phyloP scores from a whole-genome alignment of 2,329 filamentous ascomycete species.

The Fusarium nygamai region DNA sequence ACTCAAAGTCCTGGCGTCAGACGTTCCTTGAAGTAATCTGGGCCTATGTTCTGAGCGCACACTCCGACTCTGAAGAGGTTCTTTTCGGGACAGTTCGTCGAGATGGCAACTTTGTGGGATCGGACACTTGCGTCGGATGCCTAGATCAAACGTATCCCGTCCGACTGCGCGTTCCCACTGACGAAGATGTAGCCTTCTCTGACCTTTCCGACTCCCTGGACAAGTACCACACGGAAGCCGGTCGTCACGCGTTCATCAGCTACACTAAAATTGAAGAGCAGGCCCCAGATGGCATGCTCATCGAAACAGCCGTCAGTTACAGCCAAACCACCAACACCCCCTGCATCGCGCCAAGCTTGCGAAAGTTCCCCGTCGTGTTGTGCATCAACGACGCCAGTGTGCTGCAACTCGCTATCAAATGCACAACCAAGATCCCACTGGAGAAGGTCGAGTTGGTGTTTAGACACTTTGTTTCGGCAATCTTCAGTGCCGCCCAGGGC shows the following conservation, averaged over 20 bases:
- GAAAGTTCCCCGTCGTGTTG: constrained; percentile 1
- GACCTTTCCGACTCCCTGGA: not conserved
- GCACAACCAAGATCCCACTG: constrained; percentile 2
- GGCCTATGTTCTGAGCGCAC: not conserved
- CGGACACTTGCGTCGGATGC: constrained; percentile 2
- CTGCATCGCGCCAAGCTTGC: not conserved
- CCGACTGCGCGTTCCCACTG: not conserved
- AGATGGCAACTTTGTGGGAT: constrained; percentile 2
- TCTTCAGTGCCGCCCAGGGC: not conserved
- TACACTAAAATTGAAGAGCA: not conserved
- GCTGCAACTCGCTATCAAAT: not conserved
- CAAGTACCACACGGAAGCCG: not conserved
- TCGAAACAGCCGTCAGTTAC: constrained; percentile 12
- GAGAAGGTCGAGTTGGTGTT: not conserved
- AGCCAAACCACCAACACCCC: constrained; percentile 11
- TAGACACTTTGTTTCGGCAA: not conserved
- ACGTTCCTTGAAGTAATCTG: constrained; percentile 1
- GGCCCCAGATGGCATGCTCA: not conserved
- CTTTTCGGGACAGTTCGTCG: constrained; percentile 1
- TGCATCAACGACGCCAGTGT: constrained; percentile 1
- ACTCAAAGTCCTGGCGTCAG: not conserved
- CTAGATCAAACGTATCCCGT: constrained; percentile 6
- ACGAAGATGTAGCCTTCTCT: not conserved
- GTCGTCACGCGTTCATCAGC: constrained; percentile 1
- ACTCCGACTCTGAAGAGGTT: not conserved